Evolutionary conservation across 352 stramenopile genomes (phyloP), one percentile per base, ranked within the genome.

Genomic region (Poterioochromonas sp.): DNA sequence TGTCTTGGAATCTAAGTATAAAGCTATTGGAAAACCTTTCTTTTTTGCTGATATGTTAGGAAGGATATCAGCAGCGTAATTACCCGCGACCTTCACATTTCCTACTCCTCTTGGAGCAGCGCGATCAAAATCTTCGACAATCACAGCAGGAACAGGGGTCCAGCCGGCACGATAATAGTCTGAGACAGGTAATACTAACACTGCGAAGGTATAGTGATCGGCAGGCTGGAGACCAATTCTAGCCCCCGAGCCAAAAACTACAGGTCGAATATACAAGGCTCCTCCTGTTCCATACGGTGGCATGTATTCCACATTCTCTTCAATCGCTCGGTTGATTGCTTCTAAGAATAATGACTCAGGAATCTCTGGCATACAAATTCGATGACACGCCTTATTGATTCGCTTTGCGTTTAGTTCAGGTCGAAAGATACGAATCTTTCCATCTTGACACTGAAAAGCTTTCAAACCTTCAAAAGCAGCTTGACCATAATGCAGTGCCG

Each of bases 41-140:
- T 94, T 89, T 79, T 93, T 93, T 37, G 84, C 87, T 64, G 87
- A 44, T 82, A 90, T 88, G 76, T 93, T 93, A 0, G 90, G 89
- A 43, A 94, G 81, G 49, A 95, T 82, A 80, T 94, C 90, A 5
- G 90, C 88, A n/a, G 89, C 89, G 83, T 95, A 95, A 80, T 95
- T 95, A 29, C 90, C 90, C 15, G 90, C 90, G 11, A 92, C 80
- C 83, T 95, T 95, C 43, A 90, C 88, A 68, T 76, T 79, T 54
- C 90, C 90, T 0, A 95, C 89, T 63, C 90, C 90, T 73, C 82
- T 83, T 0, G 90, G 90, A 26, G 90, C 90, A 20, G 90, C 89
- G 73, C 90, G 84, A 84, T 95, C 89, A 76, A 86, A 94, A 43
- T 92, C 86, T 40, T 90, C 84, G 65, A 93, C 88, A 68, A 95